Base-by-base conservation (phyloP, 1,284 basidiomycete species). In the Pulchroboletus neoregius region DNA sequence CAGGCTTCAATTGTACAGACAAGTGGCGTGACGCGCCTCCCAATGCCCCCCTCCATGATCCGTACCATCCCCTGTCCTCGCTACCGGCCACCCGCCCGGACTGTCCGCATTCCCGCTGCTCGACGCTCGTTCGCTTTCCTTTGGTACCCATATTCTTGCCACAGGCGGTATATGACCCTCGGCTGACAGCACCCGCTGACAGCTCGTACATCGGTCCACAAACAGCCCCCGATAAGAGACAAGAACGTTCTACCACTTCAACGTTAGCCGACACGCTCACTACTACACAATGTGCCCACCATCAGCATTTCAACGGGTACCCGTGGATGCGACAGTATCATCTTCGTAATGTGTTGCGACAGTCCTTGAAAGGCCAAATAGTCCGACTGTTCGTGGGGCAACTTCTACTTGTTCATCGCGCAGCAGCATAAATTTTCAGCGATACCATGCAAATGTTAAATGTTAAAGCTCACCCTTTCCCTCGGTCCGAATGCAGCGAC, bases 91-190 rank as follows among this genome's bases (percentile, higher is more conserved):
- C 3, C 2, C 13, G 5, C 30, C n/a, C 13, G 2, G 30, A n/a
- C 30, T 13, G 7, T 31, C 12, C 8, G 5, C n/a, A 20, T 20
- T 20, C 20, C 20, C 22, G 5, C 18, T 18, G 16, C 35, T 18
- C 6, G 34, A 12, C 7, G 22, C 11, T 24, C 16, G 6, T 20
- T 39, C 40, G 7, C 11, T 5, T 10, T 43, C 48, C 41, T 48
- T 54, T 5, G 63, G 69, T n/a, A 61, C 68, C 78, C 79, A 84
- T 28, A 76, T 59, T 32, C 84, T 75, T 24, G 77, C 80, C 6
- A 87, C 81, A 0, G 84, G 80, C 1, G 85, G 86, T 12, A 84
- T 70, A 58, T 86, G 82, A 0, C 79, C 81, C 51, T 87, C 84
- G 1, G 70, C 67, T 0, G 82, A 82, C 13, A 87, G 67, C 20